A percentile compares a stretch with the other conserved stretches of the same genome.
Conservation (phyloP, 2,329 filamentous ascomycete genomes). For the Mariannaea elegans region DNA sequence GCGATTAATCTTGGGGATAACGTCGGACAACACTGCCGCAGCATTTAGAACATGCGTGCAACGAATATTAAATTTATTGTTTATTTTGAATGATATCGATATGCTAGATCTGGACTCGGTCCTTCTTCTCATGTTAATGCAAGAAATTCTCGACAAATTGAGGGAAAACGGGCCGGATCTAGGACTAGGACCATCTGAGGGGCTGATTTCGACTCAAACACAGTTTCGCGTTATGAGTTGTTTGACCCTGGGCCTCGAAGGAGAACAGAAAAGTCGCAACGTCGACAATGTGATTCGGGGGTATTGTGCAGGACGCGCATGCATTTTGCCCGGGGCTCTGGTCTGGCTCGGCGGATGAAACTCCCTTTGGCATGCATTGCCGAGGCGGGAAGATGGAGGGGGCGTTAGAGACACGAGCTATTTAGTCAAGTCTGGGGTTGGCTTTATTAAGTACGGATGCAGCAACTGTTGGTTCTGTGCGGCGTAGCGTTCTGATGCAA, state of each 20-base stretch:
- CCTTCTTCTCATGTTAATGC: not conserved
- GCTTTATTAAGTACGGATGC: too few species aligned
- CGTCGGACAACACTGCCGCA: not conserved
- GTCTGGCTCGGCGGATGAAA: conserved; percentile 9
- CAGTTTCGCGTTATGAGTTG: too few species aligned
- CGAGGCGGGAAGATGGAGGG: not conserved
- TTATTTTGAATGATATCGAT: not conserved
- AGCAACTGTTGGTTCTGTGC: not conserved
- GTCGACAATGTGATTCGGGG: not conserved
- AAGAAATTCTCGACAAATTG: too few species aligned
- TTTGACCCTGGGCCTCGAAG: too few species aligned
- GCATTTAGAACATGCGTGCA: conserved; percentile 1
- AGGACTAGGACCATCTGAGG: not conserved
- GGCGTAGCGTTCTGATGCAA: not conserved
- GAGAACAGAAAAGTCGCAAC: too few species aligned
- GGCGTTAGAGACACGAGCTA: not conserved
- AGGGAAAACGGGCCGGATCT: not conserved
- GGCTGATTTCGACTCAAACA: not conserved
- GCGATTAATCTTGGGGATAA: too few species aligned
- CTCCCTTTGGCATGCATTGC: conserved; percentile 11
- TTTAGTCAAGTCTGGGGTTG: not conserved
- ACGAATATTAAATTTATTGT: conserved; percentile 1
- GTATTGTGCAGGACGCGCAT: not conserved
- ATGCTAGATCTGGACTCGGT: not conserved
- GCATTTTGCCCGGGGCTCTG: not conserved